Evolutionary conservation across 1,139 yeast species (phyloP).

Genomic region (Suhomyces terraborum): DNA sequence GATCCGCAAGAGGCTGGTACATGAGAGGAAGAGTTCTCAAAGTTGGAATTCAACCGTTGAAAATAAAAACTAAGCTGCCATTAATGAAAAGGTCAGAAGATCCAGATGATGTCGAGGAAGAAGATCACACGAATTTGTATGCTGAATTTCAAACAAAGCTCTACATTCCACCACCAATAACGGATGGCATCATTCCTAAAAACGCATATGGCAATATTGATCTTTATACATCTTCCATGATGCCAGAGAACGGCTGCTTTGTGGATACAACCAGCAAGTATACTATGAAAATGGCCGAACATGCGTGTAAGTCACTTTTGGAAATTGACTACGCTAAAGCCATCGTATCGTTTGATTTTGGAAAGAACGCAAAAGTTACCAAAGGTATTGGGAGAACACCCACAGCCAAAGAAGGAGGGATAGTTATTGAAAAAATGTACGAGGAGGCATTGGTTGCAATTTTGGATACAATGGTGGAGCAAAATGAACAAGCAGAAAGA

Average conservation of each 20-base stretch:
- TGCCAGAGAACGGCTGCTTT: conserved; percentile 79
- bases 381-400: conserved; percentile 38
- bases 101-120: conserved; percentile 50
- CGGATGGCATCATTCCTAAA: conserved; percentile 66
- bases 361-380: conserved; percentile 14
- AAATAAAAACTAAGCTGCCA: conserved; percentile 32
- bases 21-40: conserved; percentile 75
- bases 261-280: conserved; percentile 30
- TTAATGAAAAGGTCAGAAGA: conserved; percentile 10
- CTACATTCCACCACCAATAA: conserved; percentile 65
- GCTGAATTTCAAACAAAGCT: conserved; percentile 75
- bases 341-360: conserved; percentile 81
- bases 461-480: conserved; percentile 55
- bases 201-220: conserved; percentile 86
- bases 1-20: conserved; percentile 86
- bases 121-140: conserved; percentile 57
- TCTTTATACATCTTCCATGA: conserved; percentile 72
- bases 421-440: conserved; percentile 66
- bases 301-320: conserved; percentile 65
- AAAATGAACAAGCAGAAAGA: conserved; percentile 53
- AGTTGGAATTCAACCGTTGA: conserved; percentile 67
- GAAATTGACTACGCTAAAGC: conserved; percentile 85
- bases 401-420: conserved; percentile 73
- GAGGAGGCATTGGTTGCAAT: conserved; percentile 66
- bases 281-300: conserved; percentile 53